phyloP scores from a whole-genome alignment of 805 yeast genomes.

The Sungouiella blattae region DNA sequence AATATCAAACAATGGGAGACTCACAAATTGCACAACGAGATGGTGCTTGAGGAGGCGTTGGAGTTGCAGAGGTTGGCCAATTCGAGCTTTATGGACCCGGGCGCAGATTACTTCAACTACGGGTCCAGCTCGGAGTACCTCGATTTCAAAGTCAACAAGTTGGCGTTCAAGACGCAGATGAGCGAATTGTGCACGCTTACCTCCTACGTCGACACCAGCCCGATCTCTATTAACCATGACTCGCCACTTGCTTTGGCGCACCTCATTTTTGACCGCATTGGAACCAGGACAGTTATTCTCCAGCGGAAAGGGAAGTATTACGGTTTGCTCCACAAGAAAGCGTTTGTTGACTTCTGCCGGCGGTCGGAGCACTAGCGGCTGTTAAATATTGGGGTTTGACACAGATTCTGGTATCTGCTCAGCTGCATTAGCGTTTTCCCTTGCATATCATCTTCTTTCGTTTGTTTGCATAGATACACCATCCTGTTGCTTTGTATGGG shows the following conservation, averaged over 20 bases:
- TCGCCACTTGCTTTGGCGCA: constrained; percentile 51
- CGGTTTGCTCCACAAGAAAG: constrained; percentile 53
- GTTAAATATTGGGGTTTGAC: not conserved
- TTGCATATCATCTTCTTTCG: too few relatives aligned
- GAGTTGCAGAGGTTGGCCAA: not conserved
- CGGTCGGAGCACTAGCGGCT: constrained; percentile 4
- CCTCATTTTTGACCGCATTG: constrained; percentile 49
- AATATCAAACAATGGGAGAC: not conserved
- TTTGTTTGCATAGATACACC: too few relatives aligned
- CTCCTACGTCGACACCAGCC: constrained; percentile 41
- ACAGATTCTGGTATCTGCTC: too few relatives aligned
- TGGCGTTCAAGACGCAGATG: constrained; percentile 13
- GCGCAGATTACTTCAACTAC: constrained; percentile 3
- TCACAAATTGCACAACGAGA: not conserved
- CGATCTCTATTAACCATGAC: constrained; percentile 44
- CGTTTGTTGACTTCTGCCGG: constrained; percentile 43
- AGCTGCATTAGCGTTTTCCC: too few relatives aligned
- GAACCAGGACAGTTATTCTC: constrained; percentile 47
- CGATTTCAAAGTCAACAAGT: constrained; percentile 6
- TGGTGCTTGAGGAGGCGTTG: not conserved
- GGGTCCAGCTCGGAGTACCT: constrained; percentile 3
- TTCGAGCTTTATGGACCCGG: not conserved
- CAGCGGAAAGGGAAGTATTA: constrained; percentile 43
- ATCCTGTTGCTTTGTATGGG: too few relatives aligned
- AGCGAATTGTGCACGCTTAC: constrained; percentile 37